These are phyloP conservation scores for Lepraria neglecta DNA, from an alignment of 495 filamentous ascomycete genomes.

Conservation along the genomic window DNA sequence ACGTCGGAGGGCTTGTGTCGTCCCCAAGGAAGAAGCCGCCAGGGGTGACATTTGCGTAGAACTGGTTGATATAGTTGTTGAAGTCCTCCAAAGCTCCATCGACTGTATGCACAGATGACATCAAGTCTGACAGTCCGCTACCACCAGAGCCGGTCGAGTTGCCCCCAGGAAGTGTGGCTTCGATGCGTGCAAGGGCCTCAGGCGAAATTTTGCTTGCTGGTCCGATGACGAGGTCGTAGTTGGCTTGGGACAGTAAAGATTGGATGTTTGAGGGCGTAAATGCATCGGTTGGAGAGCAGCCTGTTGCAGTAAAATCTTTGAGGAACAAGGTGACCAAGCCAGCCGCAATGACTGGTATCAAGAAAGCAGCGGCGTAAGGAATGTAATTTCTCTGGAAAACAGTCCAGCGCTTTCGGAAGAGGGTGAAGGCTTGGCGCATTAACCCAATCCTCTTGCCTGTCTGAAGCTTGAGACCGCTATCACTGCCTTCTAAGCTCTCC, in stretches of 20 bases:
- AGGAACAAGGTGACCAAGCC: slow-evolving; percentile 70
- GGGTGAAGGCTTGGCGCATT: slow-evolving; percentile 57
- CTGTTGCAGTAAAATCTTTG: slow-evolving; percentile 45
- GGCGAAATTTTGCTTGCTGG: slow-evolving; percentile 47
- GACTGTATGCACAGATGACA: slow-evolving; percentile 48
- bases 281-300: slow-evolving; percentile 52
- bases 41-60: slow-evolving; percentile 61
- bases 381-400: slow-evolving; percentile 71
- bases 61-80: slow-evolving; percentile 52
- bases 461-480: slow-evolving; percentile 48
- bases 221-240: slow-evolving; percentile 54
- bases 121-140: slow-evolving; percentile 20
- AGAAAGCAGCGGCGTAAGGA: slow-evolving; percentile 61
- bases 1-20: slow-evolving; percentile 44
- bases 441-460: slow-evolving; percentile 61
- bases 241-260: slow-evolving; percentile 34
- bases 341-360: slow-evolving; percentile 69
- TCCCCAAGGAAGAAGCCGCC: slow-evolving; percentile 71
- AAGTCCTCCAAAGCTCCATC: slow-evolving; percentile 57
- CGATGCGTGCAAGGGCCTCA: slow-evolving; percentile 38
- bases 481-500: slow-evolving; percentile 16
- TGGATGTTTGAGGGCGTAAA: slow-evolving; percentile 34
- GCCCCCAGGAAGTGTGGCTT: slow-evolving; percentile 32
- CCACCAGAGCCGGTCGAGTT: slow-evolving; percentile 21
- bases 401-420: slow-evolving; percentile 71